Percentiles rank a stretch among this genome's conserved stretches.
Conservation (phyloP, 257 asterid species). For the Solanum dulcamara region DNA sequence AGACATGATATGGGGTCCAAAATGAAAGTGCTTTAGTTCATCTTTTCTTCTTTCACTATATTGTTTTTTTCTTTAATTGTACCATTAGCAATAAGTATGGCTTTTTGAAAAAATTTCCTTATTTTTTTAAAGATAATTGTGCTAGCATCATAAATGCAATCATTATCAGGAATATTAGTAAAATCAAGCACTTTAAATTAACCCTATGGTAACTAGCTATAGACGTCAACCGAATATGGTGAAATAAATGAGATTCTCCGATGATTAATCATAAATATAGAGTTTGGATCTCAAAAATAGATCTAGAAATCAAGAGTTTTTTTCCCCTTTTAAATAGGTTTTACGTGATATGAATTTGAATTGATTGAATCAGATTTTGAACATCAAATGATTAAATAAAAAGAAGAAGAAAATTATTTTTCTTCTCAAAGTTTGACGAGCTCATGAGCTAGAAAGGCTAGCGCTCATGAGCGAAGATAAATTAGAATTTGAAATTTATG, state of each 20-base stretch:
- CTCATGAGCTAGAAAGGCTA: no score
- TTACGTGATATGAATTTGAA: no score
- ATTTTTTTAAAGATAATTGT: not conserved
- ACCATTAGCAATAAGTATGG: not conserved
- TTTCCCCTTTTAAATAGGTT: not conserved
- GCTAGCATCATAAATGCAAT: not conserved
- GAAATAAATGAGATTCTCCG: not conserved
- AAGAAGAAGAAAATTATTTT: not conserved
- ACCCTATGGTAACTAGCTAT: not conserved
- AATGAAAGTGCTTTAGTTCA: not conserved
- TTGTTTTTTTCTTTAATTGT: not conserved
- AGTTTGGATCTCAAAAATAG: not conserved
- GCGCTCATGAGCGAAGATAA: no score
- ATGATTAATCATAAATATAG: not conserved
- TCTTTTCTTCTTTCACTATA: not conserved
- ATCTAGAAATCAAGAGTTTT: not conserved
- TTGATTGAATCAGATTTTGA: no score
- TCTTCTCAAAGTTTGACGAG: no score
- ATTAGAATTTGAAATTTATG: no score
- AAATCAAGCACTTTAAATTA: not conserved
- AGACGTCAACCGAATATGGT: not conserved
- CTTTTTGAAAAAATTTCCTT: not conserved
- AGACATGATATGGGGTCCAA: conserved; percentile 1
- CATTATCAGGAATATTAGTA: not conserved
- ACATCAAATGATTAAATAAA: no score